Evolutionary conservation across 257 asterid species (phyloP).

Genomic region (Nemophila menziesii): DNA sequence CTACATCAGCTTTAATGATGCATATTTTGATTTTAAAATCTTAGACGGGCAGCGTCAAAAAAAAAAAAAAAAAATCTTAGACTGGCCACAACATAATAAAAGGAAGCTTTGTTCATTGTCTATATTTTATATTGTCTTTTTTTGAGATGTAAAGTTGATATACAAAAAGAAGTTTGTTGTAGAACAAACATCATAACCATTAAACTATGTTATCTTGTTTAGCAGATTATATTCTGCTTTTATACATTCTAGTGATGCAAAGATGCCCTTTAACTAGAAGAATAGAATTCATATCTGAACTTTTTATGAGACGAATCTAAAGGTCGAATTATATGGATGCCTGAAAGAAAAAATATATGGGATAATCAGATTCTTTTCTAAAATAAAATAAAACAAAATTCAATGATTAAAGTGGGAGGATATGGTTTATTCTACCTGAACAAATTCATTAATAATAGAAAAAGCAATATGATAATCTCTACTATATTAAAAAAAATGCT

Average conservation of each 20-base stretch:
- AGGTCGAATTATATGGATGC: background rate
- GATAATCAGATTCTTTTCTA: too few species aligned
- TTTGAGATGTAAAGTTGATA: background rate
- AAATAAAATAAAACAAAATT: too few species aligned
- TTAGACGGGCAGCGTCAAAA: constrained; percentile 17
- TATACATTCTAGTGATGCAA: constrained; percentile 8
- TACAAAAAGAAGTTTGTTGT: constrained; percentile 2
- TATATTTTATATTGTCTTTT: too few species aligned
- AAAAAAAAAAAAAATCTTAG: constrained; percentile 10
- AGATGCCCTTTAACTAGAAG: constrained; percentile 9
- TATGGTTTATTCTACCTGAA: too few species aligned
- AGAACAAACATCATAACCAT: constrained; percentile 5
- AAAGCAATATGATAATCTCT: too few species aligned
- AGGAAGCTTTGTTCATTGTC: constrained; percentile 13
- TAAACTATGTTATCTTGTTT: constrained; percentile 38
- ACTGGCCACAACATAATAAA: constrained; percentile 17
- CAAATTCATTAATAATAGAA: too few species aligned
- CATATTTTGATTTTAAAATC: constrained; percentile 36
- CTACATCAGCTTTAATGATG: constrained; percentile 16
- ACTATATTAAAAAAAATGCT: too few species aligned
- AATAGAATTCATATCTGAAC: constrained; percentile 2
- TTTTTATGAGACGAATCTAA: constrained; percentile 10
- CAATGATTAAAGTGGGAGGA: too few species aligned
- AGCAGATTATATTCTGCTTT: constrained; percentile 10
- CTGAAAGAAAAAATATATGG: too few species aligned